Evolutionary conservation across 805 yeast genomes (phyloP).

Genomic region (Brettanomyces nanus): DNA sequence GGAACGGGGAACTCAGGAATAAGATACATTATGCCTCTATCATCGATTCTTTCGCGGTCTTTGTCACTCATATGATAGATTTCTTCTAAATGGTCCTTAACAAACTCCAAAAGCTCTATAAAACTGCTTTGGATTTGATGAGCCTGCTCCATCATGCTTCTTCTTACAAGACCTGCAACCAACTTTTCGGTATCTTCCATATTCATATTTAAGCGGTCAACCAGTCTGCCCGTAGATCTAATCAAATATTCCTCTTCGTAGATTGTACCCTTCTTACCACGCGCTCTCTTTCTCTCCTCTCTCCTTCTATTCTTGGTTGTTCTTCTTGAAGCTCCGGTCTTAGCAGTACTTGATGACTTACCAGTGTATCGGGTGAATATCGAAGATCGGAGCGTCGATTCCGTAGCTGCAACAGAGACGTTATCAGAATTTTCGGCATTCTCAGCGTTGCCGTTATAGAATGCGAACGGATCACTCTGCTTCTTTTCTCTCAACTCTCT

Average conservation of each 20-base stretch:
- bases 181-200: slow-evolving; percentile 65
- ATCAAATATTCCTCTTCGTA: slow-evolving; percentile 95
- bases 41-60: slow-evolving; percentile 85
- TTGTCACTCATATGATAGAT: slow-evolving; percentile 75
- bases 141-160: slow-evolving; percentile 72
- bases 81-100: slow-evolving; percentile 60
- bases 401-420: slow-evolving; percentile 91
- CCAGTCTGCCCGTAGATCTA: slow-evolving; percentile 76
- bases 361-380: slow-evolving; percentile 96
- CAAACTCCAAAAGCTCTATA: slow-evolving; percentile 44
- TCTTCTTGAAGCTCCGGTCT: slow-evolving; percentile 89
- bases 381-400: slow-evolving; percentile 85
- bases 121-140: slow-evolving; percentile 66
- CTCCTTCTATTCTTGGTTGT: slow-evolving; percentile 90
- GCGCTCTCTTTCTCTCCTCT: slow-evolving; percentile 91
- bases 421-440: slow-evolving; percentile 80
- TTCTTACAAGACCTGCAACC: slow-evolving; percentile 68
- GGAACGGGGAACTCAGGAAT: slow-evolving; percentile 75
- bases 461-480: slow-evolving; percentile 74
- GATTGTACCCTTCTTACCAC: slow-evolving; percentile 96
- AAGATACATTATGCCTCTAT: slow-evolving; percentile 74
- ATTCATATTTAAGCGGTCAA: slow-evolving; percentile 72
- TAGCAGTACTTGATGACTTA: slow-evolving; percentile 90
- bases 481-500: slow-evolving; percentile 82
- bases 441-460: slow-evolving; percentile 59